Percentiles rank a stretch among this genome's conserved stretches.
phyloP scores from a whole-genome alignment of 2,329 filamentous ascomycete species.

The Claviceps maximensis region DNA sequence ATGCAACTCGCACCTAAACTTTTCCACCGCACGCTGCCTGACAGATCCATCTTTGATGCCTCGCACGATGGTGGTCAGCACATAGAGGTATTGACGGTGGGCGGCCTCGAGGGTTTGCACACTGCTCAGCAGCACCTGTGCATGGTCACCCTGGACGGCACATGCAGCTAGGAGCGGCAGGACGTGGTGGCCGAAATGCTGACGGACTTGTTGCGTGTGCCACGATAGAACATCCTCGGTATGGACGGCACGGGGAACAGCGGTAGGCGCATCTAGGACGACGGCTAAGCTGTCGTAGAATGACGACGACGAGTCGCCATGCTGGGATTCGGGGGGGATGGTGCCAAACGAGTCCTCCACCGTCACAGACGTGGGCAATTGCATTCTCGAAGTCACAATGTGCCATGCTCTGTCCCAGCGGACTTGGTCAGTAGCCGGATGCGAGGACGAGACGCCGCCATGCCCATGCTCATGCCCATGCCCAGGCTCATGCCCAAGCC shows the following conservation, averaged over 20 bases:
- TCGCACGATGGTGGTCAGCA: slow-evolving; percentile 37
- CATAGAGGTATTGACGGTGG: slow-evolving; percentile 42
- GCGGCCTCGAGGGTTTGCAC: slow-evolving; percentile 47
- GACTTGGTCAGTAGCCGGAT: slow-evolving; percentile 33
- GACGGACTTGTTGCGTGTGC: slow-evolving; percentile 47
- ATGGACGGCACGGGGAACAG: slow-evolving; percentile 35
- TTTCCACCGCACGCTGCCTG: slow-evolving; percentile 26
- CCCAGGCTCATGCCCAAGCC: too few species aligned
- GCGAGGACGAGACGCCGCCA: slow-evolving; percentile 8
- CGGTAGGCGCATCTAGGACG: slow-evolving; percentile 33
- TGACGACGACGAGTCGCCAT: slow-evolving; percentile 27
- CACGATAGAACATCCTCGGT: slow-evolving; percentile 45
- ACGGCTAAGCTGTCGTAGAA: slow-evolving; percentile 42
- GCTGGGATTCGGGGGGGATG: slow-evolving; percentile 29
- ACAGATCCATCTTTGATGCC: slow-evolving; percentile 27
- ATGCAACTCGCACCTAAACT: slow-evolving; percentile 49
- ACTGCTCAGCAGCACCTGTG: slow-evolving; percentile 36
- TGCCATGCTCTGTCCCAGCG: slow-evolving; percentile 51
- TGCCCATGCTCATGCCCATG: not conserved
- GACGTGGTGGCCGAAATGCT: slow-evolving; percentile 47
- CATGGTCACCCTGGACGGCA: slow-evolving; percentile 26
- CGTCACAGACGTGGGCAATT: slow-evolving; percentile 41
- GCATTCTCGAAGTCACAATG: slow-evolving; percentile 42
- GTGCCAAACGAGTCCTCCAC: slow-evolving; percentile 41
- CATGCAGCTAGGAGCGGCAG: slow-evolving; percentile 40